Conservation (phyloP, 345 rosid genomes). For the Barbarea vulgaris region DNA sequence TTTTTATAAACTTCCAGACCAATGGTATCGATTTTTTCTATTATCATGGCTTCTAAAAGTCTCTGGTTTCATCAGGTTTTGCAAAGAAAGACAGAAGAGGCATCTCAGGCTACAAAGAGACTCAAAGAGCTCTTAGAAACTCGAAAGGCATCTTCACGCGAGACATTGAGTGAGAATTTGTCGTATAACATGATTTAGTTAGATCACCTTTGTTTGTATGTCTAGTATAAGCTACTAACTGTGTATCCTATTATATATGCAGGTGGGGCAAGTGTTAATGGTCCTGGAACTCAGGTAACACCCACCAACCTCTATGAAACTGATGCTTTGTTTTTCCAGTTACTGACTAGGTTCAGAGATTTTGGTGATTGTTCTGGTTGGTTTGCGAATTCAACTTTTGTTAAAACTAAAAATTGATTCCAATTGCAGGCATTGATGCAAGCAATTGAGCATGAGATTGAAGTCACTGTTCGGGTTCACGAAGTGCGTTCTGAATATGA, state of each 20-base stretch:
- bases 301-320: slow-evolving; percentile 25
- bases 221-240: slow-evolving; percentile 12
- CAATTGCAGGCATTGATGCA: slow-evolving; percentile 75
- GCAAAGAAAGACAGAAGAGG: slow-evolving; percentile 98
- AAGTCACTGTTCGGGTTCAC: slow-evolving; percentile 83
- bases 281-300: slow-evolving; percentile 83
- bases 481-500: slow-evolving; percentile 95
- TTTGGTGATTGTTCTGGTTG: slow-evolving; percentile 21
- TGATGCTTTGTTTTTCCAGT: neutral
- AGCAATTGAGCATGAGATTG: slow-evolving; percentile 94
- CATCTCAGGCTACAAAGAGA: slow-evolving; percentile 92
- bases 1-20: slow-evolving; percentile 16
- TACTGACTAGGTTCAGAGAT: slow-evolving; percentile 3
- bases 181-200: slow-evolving; percentile 1
- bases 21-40: slow-evolving; percentile 1
- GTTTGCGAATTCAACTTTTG: slow-evolving; percentile 19
- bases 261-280: slow-evolving; percentile 67
- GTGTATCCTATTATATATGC: slow-evolving; percentile 10
- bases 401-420: neutral
- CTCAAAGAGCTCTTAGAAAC: slow-evolving; percentile 90
- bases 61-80: slow-evolving; percentile 58
- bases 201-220: slow-evolving; percentile 21
- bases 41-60: slow-evolving; percentile 4
- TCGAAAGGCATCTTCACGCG: slow-evolving; percentile 77
- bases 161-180: slow-evolving; percentile 48